These are phyloP conservation scores for Saturnispora kantuleensis DNA, from an alignment of 805 yeast species.

Conservation along the genomic window DNA sequence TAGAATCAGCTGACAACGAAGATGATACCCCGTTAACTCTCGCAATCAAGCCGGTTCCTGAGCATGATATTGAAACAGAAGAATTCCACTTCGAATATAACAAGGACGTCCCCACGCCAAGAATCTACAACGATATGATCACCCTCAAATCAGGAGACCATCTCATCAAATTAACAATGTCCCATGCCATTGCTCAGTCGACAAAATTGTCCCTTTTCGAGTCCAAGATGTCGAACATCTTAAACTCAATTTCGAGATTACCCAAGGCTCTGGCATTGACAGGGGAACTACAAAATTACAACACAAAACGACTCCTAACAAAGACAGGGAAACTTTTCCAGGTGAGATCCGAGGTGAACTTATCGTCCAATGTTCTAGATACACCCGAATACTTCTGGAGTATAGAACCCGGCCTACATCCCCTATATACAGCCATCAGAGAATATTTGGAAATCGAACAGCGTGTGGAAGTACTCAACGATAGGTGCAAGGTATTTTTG, in stretches of 20 bases:
- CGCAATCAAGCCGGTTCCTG: constrained; percentile 65
- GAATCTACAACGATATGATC: constrained; percentile 90
- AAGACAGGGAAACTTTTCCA: constrained; percentile 89
- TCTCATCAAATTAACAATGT: constrained; percentile 81
- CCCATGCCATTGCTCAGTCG: constrained; percentile 95
- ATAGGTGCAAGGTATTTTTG: constrained; percentile 84
- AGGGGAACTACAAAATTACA: constrained; percentile 70
- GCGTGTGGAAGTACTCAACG: constrained; percentile 86
- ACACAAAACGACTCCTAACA: constrained; percentile 72
- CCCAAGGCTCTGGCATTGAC: constrained; percentile 87
- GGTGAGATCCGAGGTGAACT: constrained; percentile 83
- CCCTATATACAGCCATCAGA: constrained; percentile 77
- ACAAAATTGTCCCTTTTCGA: constrained; percentile 88
- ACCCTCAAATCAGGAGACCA: constrained; percentile 88
- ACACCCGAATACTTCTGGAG: constrained; percentile 98
- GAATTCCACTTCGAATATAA: constrained; percentile 68
- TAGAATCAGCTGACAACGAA: constrained; percentile 4
- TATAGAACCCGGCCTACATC: constrained; percentile 88
- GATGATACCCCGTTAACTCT: constrained; percentile 28
- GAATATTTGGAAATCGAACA: constrained; percentile 94
- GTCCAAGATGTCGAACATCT: constrained; percentile 75
- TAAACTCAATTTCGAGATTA: constrained; percentile 76
- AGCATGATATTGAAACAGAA: constrained; percentile 88
- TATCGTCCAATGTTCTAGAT: constrained; percentile 82
- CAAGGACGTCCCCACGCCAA: constrained; percentile 36